A percentile compares a stretch with the other conserved stretches of the same genome.
These are phyloP conservation scores for Silene uniflora DNA, from an alignment of 148 eudicot genomes.

Conservation along the genomic window DNA sequence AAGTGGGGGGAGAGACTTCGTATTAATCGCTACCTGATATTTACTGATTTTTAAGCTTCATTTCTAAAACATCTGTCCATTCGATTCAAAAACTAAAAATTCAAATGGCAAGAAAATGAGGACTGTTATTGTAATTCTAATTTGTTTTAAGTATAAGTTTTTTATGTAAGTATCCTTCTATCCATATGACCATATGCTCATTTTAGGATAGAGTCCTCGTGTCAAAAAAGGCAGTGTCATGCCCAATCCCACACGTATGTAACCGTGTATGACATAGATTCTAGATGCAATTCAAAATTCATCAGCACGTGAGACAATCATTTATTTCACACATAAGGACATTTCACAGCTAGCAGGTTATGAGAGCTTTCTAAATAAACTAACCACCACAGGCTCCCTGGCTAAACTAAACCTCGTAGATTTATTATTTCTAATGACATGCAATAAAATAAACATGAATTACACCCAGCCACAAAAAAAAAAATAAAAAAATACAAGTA, in stretches of 20 bases:
- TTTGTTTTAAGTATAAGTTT: neutral
- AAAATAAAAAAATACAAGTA: neutral
- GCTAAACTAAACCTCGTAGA: conserved; percentile 1
- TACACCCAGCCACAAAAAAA: neutral
- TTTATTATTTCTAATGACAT: neutral
- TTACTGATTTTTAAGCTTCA: neutral
- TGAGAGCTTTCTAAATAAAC: neutral
- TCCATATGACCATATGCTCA: neutral
- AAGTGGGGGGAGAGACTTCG: neutral
- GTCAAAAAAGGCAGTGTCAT: neutral
- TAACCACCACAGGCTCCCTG: conserved; percentile 1
- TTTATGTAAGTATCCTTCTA: neutral
- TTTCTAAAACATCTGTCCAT: neutral
- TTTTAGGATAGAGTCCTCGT: neutral
- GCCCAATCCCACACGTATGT: neutral
- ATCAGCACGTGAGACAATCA: conserved; percentile 10
- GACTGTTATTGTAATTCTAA: neutral
- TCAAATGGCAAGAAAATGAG: neutral
- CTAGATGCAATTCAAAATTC: neutral
- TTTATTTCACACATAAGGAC: conserved; percentile 8
- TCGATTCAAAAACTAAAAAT: neutral
- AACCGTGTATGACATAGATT: neutral
- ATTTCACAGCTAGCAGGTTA: neutral
- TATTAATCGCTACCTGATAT: neutral
- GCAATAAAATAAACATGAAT: conserved; percentile 6